Evolutionary conservation across 495 filamentous ascomycete genomes (phyloP).

Genomic region (Penicillium tannophilum): DNA sequence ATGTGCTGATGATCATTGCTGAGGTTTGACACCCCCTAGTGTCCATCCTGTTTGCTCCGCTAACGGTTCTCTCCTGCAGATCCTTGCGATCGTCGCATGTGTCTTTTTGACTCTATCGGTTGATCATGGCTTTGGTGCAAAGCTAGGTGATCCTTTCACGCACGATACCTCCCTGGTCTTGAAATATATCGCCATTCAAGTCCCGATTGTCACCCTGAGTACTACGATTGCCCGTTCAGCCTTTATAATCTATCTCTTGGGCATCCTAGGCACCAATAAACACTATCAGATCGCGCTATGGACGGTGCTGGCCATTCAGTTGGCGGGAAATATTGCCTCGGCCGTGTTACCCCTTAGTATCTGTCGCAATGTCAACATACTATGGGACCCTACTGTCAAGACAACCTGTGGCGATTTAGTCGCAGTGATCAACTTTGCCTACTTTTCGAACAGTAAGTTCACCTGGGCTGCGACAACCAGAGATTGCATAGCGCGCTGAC

Average conservation of each 20-base stretch:
- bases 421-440: constrained; percentile 34
- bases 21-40: constrained; percentile 21
- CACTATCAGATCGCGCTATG: constrained; percentile 31
- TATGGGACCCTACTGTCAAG: constrained; percentile 31
- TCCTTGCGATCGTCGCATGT: constrained; percentile 28
- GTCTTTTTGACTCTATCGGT: constrained; percentile 32
- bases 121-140: constrained; percentile 33
- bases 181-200: constrained; percentile 35
- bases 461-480: background rate
- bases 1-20: constrained; percentile 41
- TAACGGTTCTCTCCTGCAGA: constrained; percentile 16
- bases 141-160: constrained; percentile 19
- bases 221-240: constrained; percentile 36
- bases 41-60: background rate
- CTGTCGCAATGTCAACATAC: constrained; percentile 27
- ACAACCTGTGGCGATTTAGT: constrained; percentile 29
- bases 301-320: constrained; percentile 28
- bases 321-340: constrained; percentile 33
- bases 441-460: constrained; percentile 36
- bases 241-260: constrained; percentile 38
- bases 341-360: constrained; percentile 35
- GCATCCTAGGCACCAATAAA: constrained; percentile 33
- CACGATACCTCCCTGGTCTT: constrained; percentile 24
- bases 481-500: background rate
- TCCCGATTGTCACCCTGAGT: constrained; percentile 37